Evolutionary conservation across 2,329 filamentous ascomycete species (phyloP).

Genomic region (Diaporthe nobilis): DNA sequence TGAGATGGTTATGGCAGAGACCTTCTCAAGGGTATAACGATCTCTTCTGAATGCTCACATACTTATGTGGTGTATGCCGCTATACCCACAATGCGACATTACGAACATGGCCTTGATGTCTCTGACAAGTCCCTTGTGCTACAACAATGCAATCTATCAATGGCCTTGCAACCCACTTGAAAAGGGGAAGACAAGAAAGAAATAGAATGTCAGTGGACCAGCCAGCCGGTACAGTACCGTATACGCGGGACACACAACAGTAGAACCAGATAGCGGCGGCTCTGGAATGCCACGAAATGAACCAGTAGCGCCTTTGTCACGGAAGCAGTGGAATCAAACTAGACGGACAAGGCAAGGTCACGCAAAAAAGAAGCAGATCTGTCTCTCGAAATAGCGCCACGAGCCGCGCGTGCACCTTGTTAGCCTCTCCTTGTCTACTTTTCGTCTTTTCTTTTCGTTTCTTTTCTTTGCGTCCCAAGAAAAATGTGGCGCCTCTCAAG

Average conservation of each 20-base stretch:
- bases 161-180: not conserved
- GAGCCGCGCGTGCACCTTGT: not conserved
- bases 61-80: too few relatives aligned
- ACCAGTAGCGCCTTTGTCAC: not conserved
- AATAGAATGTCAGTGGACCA: not conserved
- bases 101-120: too few relatives aligned
- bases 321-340: not conserved
- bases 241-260: not conserved
- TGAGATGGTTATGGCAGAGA: not conserved
- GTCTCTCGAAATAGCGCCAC: slow-evolving; percentile 13
- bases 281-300: slow-evolving; percentile 6
- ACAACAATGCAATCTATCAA: not conserved
- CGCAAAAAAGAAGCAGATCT: not conserved
- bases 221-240: not conserved
- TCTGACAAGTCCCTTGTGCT: not conserved
- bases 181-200: not conserved
- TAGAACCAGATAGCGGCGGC: not conserved
- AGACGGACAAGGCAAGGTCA: not conserved
- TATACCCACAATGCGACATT: not conserved
- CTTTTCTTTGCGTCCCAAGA: not conserved
- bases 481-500: slow-evolving; percentile 12
- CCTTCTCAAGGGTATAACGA: not conserved
- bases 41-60: not conserved
- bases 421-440: too few relatives aligned
- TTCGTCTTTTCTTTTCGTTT: not conserved